A percentile compares a stretch with the other conserved stretches of the same genome.
phyloP scores from a whole-genome alignment of 2,329 filamentous ascomycete genomes.

The Pestalotiopsis sp. region DNA sequence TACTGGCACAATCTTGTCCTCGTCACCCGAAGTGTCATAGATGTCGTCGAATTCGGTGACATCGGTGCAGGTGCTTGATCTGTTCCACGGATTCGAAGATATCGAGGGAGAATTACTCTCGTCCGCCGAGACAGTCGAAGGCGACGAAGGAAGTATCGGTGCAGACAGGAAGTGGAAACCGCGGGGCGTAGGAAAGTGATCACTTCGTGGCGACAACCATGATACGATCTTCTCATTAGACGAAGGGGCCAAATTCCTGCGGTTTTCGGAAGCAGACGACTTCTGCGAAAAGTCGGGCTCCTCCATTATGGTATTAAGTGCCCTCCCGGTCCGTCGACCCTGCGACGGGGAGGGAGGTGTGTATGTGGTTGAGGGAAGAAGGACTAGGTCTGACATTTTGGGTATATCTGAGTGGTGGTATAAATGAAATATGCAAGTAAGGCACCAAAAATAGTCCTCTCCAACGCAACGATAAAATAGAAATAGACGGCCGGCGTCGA shows the following conservation, averaged over 20 bases:
- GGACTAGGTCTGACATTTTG: constrained; percentile 50
- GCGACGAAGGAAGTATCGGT: constrained; percentile 63
- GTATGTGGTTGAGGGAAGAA: constrained; percentile 44
- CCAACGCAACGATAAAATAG: constrained; percentile 18
- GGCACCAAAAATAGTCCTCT: constrained; percentile 22
- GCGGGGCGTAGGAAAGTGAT: constrained; percentile 74
- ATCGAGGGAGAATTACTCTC: constrained; percentile 49
- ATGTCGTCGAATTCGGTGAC: constrained; percentile 82
- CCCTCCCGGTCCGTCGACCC: constrained; percentile 54
- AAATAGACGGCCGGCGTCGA: constrained; percentile 36
- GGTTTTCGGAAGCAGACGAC: constrained; percentile 28
- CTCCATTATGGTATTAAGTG: constrained; percentile 69
- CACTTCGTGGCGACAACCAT: constrained; percentile 62
- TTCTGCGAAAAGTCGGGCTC: constrained; percentile 46
- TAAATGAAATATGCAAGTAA: constrained; percentile 24
- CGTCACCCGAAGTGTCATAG: constrained; percentile 84
- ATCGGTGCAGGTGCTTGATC: constrained; percentile 64
- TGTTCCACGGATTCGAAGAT: constrained; percentile 64
- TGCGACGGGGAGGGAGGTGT: constrained; percentile 55
- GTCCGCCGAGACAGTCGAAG: constrained; percentile 56
- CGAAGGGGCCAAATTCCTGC: constrained; percentile 29
- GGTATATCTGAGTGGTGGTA: constrained; percentile 16
- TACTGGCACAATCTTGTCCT: constrained; percentile 55
- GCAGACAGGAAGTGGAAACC: constrained; percentile 67
- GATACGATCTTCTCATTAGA: constrained; percentile 56